Base-by-base conservation (phyloP, 169 alveolate species). In the Babesia divergens region DNA sequence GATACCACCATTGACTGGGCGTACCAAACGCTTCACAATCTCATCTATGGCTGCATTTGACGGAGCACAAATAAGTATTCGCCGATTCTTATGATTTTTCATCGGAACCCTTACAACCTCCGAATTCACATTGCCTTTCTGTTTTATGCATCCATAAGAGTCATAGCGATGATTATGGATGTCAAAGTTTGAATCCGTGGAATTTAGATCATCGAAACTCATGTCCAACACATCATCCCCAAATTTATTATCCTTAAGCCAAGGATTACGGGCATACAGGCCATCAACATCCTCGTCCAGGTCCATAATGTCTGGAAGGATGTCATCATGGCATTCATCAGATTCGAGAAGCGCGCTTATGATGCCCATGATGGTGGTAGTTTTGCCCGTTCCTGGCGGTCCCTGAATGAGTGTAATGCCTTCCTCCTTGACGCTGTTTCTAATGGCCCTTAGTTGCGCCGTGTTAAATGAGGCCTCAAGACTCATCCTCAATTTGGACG, bases 311-410 rank as follows among this genome's bases (percentile, higher is more conserved):
- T 54, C 32, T 24, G 74, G 56, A 38, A 58, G 59, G 37, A 70
- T 46, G 11, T 54, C 84, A 56, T 56, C 24, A 20, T 37, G 59
- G 62, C 18, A 47, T 14, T 9, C 20, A 0, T 62, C 72, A 44
- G 50, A 70, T 38, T 82, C 76, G 49, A 89, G 65, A 37, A 94
- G 66, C 18, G 93, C 91, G 67, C 97, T 92, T 18, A 97, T 80
- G 16, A 96, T 84, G 18, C 98, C 98, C 40, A 94, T 76, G 42
- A 97, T 93, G 0, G 99, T 96, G 35, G 95, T 92, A 1, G 99
- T 97, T 82, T 97, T 97, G n/a, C 99, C 99, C 8, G 99, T 96
- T 14, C 99, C 99, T 24, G 99, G 99, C 6, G 99, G 99, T 0
- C 99, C 99, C 65, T 97, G 98, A 34, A 96, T 93, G 29, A 97